Conservation (phyloP, 2,329 filamentous ascomycete genomes). For the Pseudocercospora cruenta region DNA sequence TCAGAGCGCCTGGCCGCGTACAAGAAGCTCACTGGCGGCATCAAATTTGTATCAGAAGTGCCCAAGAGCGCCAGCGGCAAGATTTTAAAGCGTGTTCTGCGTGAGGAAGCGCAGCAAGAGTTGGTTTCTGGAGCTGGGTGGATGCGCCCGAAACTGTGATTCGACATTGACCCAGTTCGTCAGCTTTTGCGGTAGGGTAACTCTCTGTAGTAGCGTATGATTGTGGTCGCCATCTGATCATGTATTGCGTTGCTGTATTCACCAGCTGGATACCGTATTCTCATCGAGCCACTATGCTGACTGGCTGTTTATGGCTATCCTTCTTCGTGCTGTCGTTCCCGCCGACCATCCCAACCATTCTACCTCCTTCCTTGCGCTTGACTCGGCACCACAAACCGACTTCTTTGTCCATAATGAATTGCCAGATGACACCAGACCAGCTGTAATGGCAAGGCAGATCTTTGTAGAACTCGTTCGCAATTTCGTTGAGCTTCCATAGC, state of each 20-base stretch:
- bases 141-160: background rate
- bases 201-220: background rate
- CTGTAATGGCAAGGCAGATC: slow-evolving; percentile 83
- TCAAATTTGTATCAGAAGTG: background rate
- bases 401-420: slow-evolving; percentile 87
- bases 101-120: background rate
- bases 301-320: slow-evolving; percentile 21
- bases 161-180: background rate
- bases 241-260: background rate
- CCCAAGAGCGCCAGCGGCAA: background rate
- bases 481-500: slow-evolving; percentile 73
- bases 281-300: slow-evolving; percentile 20
- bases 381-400: slow-evolving; percentile 91
- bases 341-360: slow-evolving; percentile 59
- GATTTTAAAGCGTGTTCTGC: background rate
- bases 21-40: slow-evolving; percentile 52
- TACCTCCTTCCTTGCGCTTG: slow-evolving; percentile 80
- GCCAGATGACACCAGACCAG: slow-evolving; percentile 93
- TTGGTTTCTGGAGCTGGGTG: background rate
- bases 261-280: background rate
- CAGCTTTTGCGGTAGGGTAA: background rate
- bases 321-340: slow-evolving; percentile 11
- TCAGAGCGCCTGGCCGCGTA: slow-evolving; percentile 48
- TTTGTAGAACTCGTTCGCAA: slow-evolving; percentile 89
- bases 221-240: background rate